Percentiles rank a stretch among this genome's conserved stretches.
These are phyloP conservation scores for Draba incana DNA, from an alignment of 345 rosid species.

Conservation along the genomic window DNA sequence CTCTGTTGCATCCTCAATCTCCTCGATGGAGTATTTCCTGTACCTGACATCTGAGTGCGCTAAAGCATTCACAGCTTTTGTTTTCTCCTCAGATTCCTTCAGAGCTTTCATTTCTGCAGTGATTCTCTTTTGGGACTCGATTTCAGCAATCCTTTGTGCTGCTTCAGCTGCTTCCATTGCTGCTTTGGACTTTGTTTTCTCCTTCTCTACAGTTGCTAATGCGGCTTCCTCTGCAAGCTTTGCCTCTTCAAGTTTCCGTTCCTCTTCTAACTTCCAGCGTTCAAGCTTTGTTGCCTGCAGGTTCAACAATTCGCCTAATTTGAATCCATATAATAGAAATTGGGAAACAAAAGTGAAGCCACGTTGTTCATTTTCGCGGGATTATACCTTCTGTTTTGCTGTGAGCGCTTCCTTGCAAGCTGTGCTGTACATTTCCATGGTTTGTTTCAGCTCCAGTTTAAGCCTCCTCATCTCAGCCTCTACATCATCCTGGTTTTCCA, in stretches of 20 bases:
- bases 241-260: constrained; percentile 71
- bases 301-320: constrained; percentile 10
- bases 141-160: constrained; percentile 74
- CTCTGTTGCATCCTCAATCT: constrained; percentile 83
- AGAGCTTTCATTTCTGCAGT: constrained; percentile 78
- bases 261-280: constrained; percentile 83
- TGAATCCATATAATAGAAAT: neutral
- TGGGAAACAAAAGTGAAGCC: constrained; percentile 20
- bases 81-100: constrained; percentile 73
- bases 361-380: neutral
- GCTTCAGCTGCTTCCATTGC: constrained; percentile 91
- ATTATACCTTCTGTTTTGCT: constrained; percentile 78
- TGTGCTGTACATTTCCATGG: constrained; percentile 91
- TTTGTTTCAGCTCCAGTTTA: constrained; percentile 86
- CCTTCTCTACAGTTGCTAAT: constrained; percentile 70
- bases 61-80: constrained; percentile 60
- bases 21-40: constrained; percentile 79
- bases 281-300: constrained; percentile 79
- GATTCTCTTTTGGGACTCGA: constrained; percentile 72
- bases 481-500: constrained; percentile 62
- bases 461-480: constrained; percentile 95
- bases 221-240: constrained; percentile 79
- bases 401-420: constrained; percentile 96
- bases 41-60: constrained; percentile 63
- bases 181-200: constrained; percentile 80